Evolutionary conservation across 768 basidiomycete genomes (phyloP).

Genomic region (Hypsizygus marmoreus): DNA sequence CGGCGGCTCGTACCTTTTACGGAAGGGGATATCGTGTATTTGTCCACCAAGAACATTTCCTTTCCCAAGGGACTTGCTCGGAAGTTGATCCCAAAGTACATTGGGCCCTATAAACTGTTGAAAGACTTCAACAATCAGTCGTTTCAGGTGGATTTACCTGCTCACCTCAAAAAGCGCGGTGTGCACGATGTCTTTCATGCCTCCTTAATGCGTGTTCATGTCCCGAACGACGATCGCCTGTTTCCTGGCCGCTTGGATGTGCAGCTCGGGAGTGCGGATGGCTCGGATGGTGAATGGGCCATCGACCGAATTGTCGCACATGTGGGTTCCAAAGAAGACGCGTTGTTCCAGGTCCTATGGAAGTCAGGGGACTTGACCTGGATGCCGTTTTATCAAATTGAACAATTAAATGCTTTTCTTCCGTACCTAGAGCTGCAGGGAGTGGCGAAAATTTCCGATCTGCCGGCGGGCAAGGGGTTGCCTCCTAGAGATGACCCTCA

Average conservation of each 20-base stretch:
- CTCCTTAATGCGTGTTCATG: conserved; percentile 12
- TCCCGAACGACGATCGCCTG: conserved; percentile 34
- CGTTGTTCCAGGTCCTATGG: conserved; percentile 29
- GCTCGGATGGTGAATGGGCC: conserved; percentile 25
- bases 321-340: conserved; percentile 15
- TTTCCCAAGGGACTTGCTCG: conserved; percentile 25
- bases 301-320: conserved; percentile 26
- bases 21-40: conserved; percentile 29
- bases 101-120: conserved; percentile 28
- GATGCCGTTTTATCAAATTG: conserved; percentile 27
- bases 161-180: conserved; percentile 20
- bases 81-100: conserved; percentile 31
- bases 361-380: conserved; percentile 33
- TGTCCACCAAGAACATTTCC: conserved; percentile 28
- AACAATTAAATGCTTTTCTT: conserved; percentile 19
- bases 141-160: conserved; percentile 16
- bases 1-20: conserved; percentile 17
- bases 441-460: conserved; percentile 3
- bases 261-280: conserved; percentile 17
- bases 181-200: conserved; percentile 36
- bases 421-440: conserved; percentile 33
- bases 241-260: conserved; percentile 34
- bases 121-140: conserved; percentile 14
- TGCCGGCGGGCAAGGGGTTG: background rate
- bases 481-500: background rate